These are phyloP conservation scores for Hypholoma sublateritium DNA, from an alignment of 768 basidiomycete species.

Conservation along the genomic window DNA sequence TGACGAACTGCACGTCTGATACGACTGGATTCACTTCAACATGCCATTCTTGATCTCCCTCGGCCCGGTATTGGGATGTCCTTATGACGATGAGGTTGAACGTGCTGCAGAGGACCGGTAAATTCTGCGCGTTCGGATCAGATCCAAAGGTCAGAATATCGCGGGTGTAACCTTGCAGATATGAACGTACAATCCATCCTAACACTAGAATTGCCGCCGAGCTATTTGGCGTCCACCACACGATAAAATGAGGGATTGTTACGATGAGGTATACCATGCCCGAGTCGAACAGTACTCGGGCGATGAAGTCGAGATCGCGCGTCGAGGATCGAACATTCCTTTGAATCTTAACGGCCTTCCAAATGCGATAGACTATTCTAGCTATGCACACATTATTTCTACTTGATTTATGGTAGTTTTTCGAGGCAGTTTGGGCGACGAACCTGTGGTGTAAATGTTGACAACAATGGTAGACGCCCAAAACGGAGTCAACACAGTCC, in stretches of 20 bases:
- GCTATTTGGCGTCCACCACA: slow-evolving; percentile 2
- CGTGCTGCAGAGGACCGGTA: not conserved
- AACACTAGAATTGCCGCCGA: not conserved
- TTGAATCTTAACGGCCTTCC: not conserved
- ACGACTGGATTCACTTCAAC: not conserved
- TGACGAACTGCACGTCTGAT: not conserved
- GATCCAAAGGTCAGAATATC: not conserved
- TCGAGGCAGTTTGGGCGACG: not conserved
- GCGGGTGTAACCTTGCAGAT: not conserved
- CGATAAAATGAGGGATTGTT: slow-evolving; percentile 2
- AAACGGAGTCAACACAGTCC: not conserved
- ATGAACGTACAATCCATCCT: slow-evolving; percentile 1
- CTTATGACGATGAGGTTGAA: slow-evolving; percentile 5
- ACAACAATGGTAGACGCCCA: not conserved
- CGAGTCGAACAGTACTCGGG: not conserved
- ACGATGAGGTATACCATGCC: slow-evolving; percentile 1
- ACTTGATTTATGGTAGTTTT: no score
- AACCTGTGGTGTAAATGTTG: slow-evolving; percentile 1
- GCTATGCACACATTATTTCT: not conserved
- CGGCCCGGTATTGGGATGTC: not conserved
- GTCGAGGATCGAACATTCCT: not conserved
- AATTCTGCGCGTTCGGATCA: not conserved
- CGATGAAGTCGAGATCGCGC: not conserved
- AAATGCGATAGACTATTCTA: not conserved
- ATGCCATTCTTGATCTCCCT: not conserved